phyloP scores from a whole-genome alignment of 2,329 filamentous ascomycete species.

The Penicillium sp. region DNA sequence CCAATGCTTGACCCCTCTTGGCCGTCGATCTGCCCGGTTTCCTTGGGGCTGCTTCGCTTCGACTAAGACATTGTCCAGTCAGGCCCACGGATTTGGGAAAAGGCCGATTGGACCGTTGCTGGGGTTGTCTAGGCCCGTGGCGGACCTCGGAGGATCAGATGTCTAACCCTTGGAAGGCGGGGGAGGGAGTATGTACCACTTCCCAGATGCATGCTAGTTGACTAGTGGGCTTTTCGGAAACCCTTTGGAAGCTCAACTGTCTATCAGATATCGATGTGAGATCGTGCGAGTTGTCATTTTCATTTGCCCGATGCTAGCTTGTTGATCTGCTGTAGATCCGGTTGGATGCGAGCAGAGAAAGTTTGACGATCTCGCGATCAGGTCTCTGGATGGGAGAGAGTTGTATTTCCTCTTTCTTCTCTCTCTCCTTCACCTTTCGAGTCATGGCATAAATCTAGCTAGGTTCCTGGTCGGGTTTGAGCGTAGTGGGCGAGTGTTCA shows the following conservation, averaged over 20 bases:
- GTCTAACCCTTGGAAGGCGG: not conserved
- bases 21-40: slow-evolving; percentile 7
- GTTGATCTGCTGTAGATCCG: slow-evolving; percentile 3
- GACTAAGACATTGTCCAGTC: not conserved
- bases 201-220: not conserved
- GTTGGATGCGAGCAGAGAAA: no score
- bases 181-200: not conserved
- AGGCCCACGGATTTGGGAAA: not conserved
- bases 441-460: no score
- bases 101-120: not conserved
- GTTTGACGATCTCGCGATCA: no score
- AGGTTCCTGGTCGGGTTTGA: no score
- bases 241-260: not conserved
- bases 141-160: slow-evolving; percentile 5
- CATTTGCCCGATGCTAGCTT: not conserved
- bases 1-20: slow-evolving; percentile 21
- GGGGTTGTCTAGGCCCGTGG: not conserved
- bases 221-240: not conserved
- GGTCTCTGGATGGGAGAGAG: no score
- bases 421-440: no score
- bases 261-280: not conserved
- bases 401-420: no score
- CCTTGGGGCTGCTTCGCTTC: slow-evolving; percentile 5
- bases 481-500: no score
- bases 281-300: not conserved